These are phyloP conservation scores for Pulveroboletus sp. DNA, from an alignment of 768 basidiomycete genomes.

Conservation along the genomic window DNA sequence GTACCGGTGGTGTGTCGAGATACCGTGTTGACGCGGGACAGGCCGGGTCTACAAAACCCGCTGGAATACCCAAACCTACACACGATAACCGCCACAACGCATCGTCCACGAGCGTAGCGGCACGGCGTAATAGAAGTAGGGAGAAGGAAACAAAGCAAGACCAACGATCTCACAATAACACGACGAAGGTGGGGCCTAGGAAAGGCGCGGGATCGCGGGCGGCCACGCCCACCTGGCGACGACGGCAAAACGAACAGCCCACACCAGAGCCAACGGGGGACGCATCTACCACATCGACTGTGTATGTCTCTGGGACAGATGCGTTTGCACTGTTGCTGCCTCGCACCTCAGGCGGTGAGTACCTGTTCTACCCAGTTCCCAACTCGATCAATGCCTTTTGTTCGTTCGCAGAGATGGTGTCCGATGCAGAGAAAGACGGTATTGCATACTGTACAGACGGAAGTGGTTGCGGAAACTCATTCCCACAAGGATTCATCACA, in stretches of 20 bases:
- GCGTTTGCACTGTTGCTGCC: conserved; percentile 37
- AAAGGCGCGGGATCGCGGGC: neutral
- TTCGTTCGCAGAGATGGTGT: conserved; percentile 31
- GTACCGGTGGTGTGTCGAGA: neutral
- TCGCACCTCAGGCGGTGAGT: conserved; percentile 29
- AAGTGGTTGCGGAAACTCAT: conserved; percentile 24
- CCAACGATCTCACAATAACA: neutral
- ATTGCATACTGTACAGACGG: conserved; percentile 34
- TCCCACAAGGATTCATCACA: conserved; percentile 36
- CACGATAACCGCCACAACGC: neutral
- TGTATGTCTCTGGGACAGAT: conserved; percentile 27
- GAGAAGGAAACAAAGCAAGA: neutral
- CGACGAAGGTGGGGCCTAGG: neutral
- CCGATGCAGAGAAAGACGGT: conserved; percentile 36
- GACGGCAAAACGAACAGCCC: conserved; percentile 27
- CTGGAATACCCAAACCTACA: neutral
- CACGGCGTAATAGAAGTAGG: neutral
- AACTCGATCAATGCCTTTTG: neutral
- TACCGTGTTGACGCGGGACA: neutral
- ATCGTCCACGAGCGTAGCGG: neutral
- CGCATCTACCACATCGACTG: conserved; percentile 31
- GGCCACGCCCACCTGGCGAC: conserved; percentile 14
- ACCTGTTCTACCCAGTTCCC: neutral
- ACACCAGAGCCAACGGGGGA: conserved; percentile 39
- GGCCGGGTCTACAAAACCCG: neutral